Conservation (phyloP, 345 rosid genomes). For the Microthlaspi erraticum region DNA sequence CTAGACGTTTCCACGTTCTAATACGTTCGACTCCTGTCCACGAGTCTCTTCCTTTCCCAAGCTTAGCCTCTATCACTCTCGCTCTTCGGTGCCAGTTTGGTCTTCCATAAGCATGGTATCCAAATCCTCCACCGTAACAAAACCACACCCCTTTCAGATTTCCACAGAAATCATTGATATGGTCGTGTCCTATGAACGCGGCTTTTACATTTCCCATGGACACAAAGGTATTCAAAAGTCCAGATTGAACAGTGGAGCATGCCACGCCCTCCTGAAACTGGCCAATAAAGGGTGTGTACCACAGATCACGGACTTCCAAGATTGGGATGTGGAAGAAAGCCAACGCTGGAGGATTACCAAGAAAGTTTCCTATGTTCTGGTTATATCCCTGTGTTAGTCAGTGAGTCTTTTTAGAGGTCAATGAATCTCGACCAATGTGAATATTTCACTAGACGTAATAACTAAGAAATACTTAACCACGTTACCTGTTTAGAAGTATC, state of each 20-base stretch:
- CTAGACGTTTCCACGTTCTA: constrained; percentile 85
- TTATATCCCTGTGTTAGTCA: constrained; percentile 53
- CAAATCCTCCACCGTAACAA: constrained; percentile 95
- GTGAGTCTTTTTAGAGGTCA: constrained; percentile 45
- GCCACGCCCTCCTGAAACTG: constrained; percentile 80
- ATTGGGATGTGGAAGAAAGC: constrained; percentile 92
- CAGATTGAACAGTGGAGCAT: constrained; percentile 71
- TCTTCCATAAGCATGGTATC: constrained; percentile 88
- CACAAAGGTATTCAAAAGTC: constrained; percentile 63
- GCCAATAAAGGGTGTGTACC: constrained; percentile 61
- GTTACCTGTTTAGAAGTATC: constrained; percentile 47
- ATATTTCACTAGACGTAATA: background rate
- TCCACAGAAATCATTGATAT: constrained; percentile 87
- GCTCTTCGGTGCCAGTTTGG: constrained; percentile 78
- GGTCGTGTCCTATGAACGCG: constrained; percentile 87
- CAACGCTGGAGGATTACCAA: constrained; percentile 51
- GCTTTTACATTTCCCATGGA: constrained; percentile 87
- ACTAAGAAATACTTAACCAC: background rate
- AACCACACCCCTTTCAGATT: constrained; percentile 76
- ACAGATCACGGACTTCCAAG: constrained; percentile 66
- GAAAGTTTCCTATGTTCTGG: constrained; percentile 31
- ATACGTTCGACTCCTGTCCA: constrained; percentile 69
- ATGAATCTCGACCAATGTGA: constrained; percentile 44
- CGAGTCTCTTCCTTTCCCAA: constrained; percentile 56
- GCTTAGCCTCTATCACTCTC: constrained; percentile 72